Percentiles rank a stretch among this genome's conserved stretches.
phyloP scores from a whole-genome alignment of 2,329 filamentous ascomycete species.

The Colletotrichum sp. region DNA sequence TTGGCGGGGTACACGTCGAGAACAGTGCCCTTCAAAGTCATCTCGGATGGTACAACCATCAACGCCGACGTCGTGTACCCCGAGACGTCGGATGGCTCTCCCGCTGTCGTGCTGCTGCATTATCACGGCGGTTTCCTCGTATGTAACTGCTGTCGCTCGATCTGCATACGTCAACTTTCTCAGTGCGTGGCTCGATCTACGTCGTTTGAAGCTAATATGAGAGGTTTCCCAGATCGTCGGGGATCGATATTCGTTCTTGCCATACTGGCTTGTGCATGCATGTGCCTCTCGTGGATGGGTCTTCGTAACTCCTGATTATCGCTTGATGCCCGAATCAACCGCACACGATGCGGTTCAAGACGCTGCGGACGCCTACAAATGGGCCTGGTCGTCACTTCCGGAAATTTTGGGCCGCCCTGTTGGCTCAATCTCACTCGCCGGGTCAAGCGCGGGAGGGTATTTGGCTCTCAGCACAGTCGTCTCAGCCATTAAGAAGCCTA shows the following conservation, averaged over 20 bases:
- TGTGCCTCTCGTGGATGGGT: conserved; percentile 8
- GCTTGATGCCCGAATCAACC: conserved; percentile 16
- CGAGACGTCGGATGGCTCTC: neutral
- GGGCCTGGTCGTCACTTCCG: neutral
- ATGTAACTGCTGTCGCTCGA: neutral
- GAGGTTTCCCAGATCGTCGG: neutral
- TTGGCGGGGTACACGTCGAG: neutral
- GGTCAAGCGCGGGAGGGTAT: conserved; percentile 15
- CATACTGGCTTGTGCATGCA: conserved; percentile 1
- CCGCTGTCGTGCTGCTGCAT: neutral
- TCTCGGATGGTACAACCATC: neutral
- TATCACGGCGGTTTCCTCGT: neutral
- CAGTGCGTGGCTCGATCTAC: neutral
- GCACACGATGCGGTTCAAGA: conserved; percentile 2
- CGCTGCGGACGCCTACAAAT: conserved; percentile 9
- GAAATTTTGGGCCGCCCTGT: neutral
- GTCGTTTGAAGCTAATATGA: neutral
- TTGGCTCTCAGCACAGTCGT: conserved; percentile 3
- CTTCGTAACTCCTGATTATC: conserved; percentile 15
- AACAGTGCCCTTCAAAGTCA: neutral
- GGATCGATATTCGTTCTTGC: conserved; percentile 10
- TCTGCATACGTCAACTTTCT: neutral
- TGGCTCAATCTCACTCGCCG: conserved; percentile 1
- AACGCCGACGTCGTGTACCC: neutral
- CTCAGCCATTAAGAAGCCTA: neutral